Conservation (phyloP, 2,329 filamentous ascomycete genomes). For the Epichloe elymi region DNA sequence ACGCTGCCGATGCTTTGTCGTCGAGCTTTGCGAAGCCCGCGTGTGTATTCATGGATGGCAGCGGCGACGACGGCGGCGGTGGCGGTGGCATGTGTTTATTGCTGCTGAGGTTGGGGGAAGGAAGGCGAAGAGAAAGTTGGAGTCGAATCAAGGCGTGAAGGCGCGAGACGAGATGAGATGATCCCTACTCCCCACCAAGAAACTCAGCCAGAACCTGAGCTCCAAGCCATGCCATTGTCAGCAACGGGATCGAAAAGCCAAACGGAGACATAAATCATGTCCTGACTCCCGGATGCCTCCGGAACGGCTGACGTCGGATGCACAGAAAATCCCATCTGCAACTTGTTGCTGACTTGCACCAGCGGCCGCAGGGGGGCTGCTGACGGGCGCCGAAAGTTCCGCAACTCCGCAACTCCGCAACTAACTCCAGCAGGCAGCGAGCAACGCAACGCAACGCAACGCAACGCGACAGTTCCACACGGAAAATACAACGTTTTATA, state of each 20-base stretch:
- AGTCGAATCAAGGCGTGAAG: neutral
- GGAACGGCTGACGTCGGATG: too few species aligned
- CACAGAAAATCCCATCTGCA: too few species aligned
- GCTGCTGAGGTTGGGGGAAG: neutral
- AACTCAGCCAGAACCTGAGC: too few species aligned
- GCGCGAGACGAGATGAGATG: neutral
- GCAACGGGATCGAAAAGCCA: too few species aligned
- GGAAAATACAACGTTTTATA: too few species aligned
- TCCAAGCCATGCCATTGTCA: too few species aligned
- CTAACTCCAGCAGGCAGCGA: neutral
- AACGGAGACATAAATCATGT: too few species aligned
- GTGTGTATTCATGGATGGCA: neutral
- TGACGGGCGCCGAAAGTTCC: neutral
- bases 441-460: too few species aligned
- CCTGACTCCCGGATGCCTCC: too few species aligned
- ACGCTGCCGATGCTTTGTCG: slow-evolving; percentile 22
- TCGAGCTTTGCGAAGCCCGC: slow-evolving; percentile 15
- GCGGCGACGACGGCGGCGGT: neutral
- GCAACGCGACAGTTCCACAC: too few species aligned
- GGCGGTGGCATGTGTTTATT: neutral
- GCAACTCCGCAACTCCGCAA: slow-evolving; percentile 4
- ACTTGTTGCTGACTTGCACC: too few species aligned
- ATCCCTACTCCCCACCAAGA: neutral
- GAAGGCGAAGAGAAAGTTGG: neutral
- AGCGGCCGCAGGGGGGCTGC: neutral